Evolutionary conservation across 129 eudicot genomes (phyloP).

Genomic region (Chrysanthemum makinoi): DNA sequence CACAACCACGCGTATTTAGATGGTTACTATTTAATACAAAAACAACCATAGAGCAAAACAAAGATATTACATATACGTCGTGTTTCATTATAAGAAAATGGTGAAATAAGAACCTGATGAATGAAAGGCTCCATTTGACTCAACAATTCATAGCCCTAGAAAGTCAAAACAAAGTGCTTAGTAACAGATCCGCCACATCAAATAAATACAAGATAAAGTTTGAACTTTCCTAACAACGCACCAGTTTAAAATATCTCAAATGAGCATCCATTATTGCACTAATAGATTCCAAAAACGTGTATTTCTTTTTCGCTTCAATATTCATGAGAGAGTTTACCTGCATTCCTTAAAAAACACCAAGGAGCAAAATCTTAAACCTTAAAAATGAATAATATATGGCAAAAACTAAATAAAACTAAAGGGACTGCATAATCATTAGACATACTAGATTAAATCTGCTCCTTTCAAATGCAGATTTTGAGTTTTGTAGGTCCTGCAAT

Average conservation of each 20-base stretch:
- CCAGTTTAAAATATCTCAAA: slow-evolving; percentile 93
- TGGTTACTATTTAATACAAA: neutral
- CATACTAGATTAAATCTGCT: slow-evolving; percentile 98
- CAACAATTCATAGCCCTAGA: slow-evolving; percentile 77
- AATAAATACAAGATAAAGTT: neutral
- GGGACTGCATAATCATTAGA: slow-evolving; percentile 24
- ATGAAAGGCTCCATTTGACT: slow-evolving; percentile 94
- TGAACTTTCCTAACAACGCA: slow-evolving; percentile 23
- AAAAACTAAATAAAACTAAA: neutral
- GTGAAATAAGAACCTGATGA: slow-evolving; percentile 61
- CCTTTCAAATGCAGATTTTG: slow-evolving; percentile 90
- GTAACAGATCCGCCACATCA: neutral
- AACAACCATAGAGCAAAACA: too few relatives aligned
- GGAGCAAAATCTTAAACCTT: slow-evolving; percentile 39
- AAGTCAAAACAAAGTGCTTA: slow-evolving; percentile 26
- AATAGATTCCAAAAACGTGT: slow-evolving; percentile 87
- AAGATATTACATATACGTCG: too few relatives aligned
- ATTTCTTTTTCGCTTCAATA: slow-evolving; percentile 92
- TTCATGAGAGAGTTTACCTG: slow-evolving; percentile 88
- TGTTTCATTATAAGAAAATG: too few relatives aligned
- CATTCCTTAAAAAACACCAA: slow-evolving; percentile 60
- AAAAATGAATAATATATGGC: slow-evolving; percentile 12
- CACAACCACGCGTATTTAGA: neutral
- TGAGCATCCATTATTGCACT: slow-evolving; percentile 99
- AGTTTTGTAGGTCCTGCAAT: slow-evolving; percentile 79